phyloP scores from a whole-genome alignment of 176 grass and related monocot genomes.

The Avena insularis region DNA sequence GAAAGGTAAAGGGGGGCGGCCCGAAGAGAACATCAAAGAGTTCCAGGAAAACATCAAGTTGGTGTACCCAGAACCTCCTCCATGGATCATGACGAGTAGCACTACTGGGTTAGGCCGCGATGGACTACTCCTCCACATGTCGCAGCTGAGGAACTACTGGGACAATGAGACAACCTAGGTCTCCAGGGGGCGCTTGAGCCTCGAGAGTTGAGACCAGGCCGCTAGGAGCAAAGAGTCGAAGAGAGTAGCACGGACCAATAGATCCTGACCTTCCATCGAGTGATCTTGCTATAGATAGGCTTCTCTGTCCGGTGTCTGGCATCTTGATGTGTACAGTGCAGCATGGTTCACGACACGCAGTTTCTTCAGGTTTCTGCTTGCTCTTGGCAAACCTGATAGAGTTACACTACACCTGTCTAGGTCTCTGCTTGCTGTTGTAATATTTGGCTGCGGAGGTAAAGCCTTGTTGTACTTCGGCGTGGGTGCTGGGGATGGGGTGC shows the following conservation, averaged over 20 bases:
- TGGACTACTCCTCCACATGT: conserved; percentile 77
- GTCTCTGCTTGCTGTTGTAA: conserved; percentile 21
- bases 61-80: conserved; percentile 72
- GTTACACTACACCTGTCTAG: background rate
- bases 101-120: conserved; percentile 73
- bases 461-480: background rate
- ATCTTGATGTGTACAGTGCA: conserved; percentile 23
- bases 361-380: background rate
- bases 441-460: conserved; percentile 16
- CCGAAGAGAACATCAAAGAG: conserved; percentile 83
- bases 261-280: too few relatives aligned
- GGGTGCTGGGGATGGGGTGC: background rate
- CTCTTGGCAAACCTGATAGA: background rate
- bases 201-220: background rate
- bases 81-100: conserved; percentile 96
- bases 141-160: conserved; percentile 89
- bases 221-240: background rate
- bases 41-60: conserved; percentile 77
- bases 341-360: background rate
- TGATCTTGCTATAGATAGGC: background rate
- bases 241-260: background rate
- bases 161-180: conserved; percentile 61
- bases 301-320: background rate
- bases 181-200: background rate
- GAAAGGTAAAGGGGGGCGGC: conserved; percentile 70